phyloP scores from a whole-genome alignment of 371 early-diverging fungal species.

The Funneliformis caledonium region DNA sequence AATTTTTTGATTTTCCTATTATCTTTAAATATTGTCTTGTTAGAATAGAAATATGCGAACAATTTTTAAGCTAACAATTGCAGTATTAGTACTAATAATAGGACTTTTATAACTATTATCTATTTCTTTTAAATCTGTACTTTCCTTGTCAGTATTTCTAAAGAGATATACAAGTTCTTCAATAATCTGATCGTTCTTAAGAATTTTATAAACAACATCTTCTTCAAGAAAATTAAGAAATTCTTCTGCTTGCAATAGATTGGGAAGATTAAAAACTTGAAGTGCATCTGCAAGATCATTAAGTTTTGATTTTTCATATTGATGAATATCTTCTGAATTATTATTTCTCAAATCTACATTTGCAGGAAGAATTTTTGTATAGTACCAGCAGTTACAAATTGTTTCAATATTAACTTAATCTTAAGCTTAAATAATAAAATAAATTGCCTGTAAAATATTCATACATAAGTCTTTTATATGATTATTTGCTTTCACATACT shows the following conservation, averaged over 20 bases:
- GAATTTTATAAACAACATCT: not conserved
- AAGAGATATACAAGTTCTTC: not conserved
- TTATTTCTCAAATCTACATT: not conserved
- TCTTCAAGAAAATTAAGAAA: not conserved
- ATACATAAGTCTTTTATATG: not conserved
- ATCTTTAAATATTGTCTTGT: not conserved
- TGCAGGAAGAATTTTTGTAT: not conserved
- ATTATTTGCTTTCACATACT: not conserved
- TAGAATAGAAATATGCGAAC: not conserved
- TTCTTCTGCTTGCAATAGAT: not conserved
- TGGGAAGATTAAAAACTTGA: not conserved
- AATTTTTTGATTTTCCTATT: not conserved
- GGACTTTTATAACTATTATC: not conserved
- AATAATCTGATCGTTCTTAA: not conserved
- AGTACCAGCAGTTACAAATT: constrained; percentile 7
- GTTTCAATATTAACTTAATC: constrained; percentile 2
- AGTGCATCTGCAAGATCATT: no score
- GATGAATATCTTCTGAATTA: not conserved
- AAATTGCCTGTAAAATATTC: constrained; percentile 4
- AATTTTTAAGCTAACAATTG: not conserved
- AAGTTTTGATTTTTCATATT: not conserved
- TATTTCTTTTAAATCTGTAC: not conserved
- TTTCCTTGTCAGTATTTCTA: not conserved
- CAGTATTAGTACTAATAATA: not conserved
- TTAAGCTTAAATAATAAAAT: constrained; percentile 1